Evolutionary conservation across 768 basidiomycete species (phyloP).

Genomic region (Leccinum rimulosum): DNA sequence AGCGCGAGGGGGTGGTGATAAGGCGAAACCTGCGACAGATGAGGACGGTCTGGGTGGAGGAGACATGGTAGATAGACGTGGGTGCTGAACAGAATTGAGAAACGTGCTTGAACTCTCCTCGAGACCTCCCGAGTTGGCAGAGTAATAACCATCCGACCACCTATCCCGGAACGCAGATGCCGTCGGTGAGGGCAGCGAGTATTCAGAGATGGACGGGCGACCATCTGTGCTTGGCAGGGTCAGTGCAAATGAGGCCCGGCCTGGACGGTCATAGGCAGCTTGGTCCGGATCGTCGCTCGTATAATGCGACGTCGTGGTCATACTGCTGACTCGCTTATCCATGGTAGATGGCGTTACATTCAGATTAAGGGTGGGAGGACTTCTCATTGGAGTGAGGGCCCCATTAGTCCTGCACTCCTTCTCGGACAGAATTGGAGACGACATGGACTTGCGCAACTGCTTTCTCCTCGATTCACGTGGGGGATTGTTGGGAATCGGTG

Average conservation of each 20-base stretch:
- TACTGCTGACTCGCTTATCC: conserved; percentile 26
- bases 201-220: conserved; percentile 61
- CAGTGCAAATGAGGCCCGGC: conserved; percentile 48
- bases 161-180: conserved; percentile 78
- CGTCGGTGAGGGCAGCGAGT: conserved; percentile 71
- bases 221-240: conserved; percentile 41
- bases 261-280: conserved; percentile 24
- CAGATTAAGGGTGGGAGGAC: conserved; percentile 42
- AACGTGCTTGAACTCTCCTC: conserved; percentile 12
- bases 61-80: conserved; percentile 38
- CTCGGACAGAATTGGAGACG: conserved; percentile 53
- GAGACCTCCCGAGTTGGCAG: conserved; percentile 23
- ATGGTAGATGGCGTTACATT: conserved; percentile 30
- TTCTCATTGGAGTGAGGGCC: conserved; percentile 33
- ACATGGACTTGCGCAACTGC: conserved; percentile 46
- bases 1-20: conserved; percentile 50
- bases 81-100: conserved; percentile 23
- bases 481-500: conserved; percentile 16
- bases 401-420: conserved; percentile 33
- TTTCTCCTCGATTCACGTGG: conserved; percentile 14
- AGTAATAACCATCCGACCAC: conserved; percentile 35
- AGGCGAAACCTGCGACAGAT: conserved; percentile 51
- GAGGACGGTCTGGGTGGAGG: conserved; percentile 65
- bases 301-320: conserved; percentile 27
- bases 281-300: conserved; percentile 42